These are phyloP conservation scores for Rubia tinctorum DNA, from an alignment of 305 asterid genomes.

Conservation along the genomic window DNA sequence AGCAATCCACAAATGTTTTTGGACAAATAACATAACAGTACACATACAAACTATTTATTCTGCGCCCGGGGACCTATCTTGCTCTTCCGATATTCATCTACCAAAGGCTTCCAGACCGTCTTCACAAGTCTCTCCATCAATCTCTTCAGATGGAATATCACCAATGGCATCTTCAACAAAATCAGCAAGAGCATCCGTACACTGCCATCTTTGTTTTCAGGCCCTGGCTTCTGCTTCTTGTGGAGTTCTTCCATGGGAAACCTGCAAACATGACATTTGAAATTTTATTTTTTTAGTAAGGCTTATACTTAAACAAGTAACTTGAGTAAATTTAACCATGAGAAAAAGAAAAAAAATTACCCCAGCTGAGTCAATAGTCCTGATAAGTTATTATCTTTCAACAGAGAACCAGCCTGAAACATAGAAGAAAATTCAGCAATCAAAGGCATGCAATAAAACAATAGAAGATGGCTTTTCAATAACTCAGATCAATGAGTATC, in stretches of 20 bases:
- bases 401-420: conserved; percentile 48
- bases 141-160: too few relatives aligned
- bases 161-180: too few relatives aligned
- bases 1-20: too few relatives aligned
- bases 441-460: conserved; percentile 13
- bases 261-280: conserved; percentile 30
- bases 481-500: neutral
- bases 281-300: conserved; percentile 9
- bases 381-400: conserved; percentile 33
- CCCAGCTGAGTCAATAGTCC: conserved; percentile 31
- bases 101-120: too few relatives aligned
- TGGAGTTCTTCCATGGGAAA: conserved; percentile 58
- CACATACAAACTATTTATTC: too few relatives aligned
- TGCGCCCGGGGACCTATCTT: too few relatives aligned
- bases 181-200: too few relatives aligned
- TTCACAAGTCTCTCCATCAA: too few relatives aligned
- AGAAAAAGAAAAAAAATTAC: conserved; percentile 24
- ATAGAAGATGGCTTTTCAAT: neutral
- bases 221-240: conserved; percentile 36
- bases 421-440: neutral
- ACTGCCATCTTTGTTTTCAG: conserved; percentile 61
- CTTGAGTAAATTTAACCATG: neutral
- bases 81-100: too few relatives aligned
- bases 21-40: too few relatives aligned
- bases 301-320: neutral